These are phyloP conservation scores for Chaetomium globosum DNA, from an alignment of 2,329 filamentous ascomycete species.

Conservation along the genomic window DNA sequence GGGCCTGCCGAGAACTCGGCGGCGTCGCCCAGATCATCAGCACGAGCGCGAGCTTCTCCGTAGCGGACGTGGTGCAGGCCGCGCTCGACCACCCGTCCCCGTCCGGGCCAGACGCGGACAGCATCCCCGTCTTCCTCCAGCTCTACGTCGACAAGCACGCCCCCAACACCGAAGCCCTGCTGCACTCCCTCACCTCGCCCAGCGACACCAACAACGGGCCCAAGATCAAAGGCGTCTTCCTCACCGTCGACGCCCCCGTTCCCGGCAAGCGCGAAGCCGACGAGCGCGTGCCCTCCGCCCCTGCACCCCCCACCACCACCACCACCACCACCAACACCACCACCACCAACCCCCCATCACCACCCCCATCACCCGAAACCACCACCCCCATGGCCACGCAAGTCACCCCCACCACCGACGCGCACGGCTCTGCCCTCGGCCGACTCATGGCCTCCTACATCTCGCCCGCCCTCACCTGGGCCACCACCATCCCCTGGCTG, in stretches of 20 bases:
- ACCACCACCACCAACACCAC: neutral
- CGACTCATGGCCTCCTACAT: constrained; percentile 60
- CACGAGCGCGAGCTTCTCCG: constrained; percentile 62
- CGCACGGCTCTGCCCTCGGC: constrained; percentile 58
- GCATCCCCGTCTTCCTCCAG: constrained; percentile 56
- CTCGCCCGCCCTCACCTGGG: constrained; percentile 62
- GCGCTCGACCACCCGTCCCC: constrained; percentile 34
- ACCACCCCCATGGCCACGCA: constrained; percentile 55
- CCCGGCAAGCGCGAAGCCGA: constrained; percentile 57
- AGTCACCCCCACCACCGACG: constrained; percentile 53
- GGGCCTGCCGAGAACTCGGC: constrained; percentile 50
- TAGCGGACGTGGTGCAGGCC: constrained; percentile 54
- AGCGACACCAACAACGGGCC: neutral
- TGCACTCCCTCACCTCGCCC: constrained; percentile 50
- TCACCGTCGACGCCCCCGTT: constrained; percentile 62
- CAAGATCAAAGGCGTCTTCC: constrained; percentile 57
- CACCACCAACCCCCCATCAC: constrained; percentile 41
- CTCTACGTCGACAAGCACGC: constrained; percentile 64
- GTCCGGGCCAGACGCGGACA: neutral
- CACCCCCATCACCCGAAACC: constrained; percentile 41
- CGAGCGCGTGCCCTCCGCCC: constrained; percentile 41
- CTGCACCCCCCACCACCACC: neutral
- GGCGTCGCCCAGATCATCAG: constrained; percentile 63
- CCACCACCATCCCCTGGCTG: constrained; percentile 64
- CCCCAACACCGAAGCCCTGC: constrained; percentile 52